phyloP scores from a whole-genome alignment of 495 filamentous ascomycete species.

The Neurospora tetraspora region DNA sequence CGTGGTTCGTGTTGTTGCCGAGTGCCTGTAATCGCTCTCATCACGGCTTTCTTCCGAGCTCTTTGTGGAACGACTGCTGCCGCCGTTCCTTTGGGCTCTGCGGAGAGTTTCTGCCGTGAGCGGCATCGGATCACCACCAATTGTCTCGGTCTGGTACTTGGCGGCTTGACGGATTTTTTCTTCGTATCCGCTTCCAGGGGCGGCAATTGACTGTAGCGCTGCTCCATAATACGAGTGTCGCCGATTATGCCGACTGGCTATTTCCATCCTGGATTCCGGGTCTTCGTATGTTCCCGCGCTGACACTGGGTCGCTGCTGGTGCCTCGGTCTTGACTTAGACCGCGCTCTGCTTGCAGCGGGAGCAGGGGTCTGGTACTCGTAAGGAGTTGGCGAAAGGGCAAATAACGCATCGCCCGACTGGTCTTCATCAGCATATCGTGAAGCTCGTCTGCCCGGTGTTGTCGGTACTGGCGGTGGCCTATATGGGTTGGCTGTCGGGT shows the following conservation, averaged over 20 bases:
- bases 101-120: conserved; percentile 42
- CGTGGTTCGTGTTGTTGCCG: conserved; percentile 45
- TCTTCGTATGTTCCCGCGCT: conserved; percentile 14
- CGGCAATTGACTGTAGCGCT: conserved; percentile 4
- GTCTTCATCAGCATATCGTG: conserved; percentile 27
- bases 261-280: conserved; percentile 18
- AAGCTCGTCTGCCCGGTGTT: conserved; percentile 20
- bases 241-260: conserved; percentile 15
- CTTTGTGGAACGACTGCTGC: conserved; percentile 42
- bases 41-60: conserved; percentile 41
- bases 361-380: conserved; percentile 11
- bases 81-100: conserved; percentile 31
- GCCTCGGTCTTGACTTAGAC: not conserved
- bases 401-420: conserved; percentile 21
- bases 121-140: conserved; percentile 29
- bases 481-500: conserved; percentile 22
- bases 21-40: conserved; percentile 47
- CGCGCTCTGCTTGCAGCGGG: conserved; percentile 4
- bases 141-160: conserved; percentile 41
- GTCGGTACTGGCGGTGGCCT: conserved; percentile 26
- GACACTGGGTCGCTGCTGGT: conserved; percentile 11
- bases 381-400: conserved; percentile 20
- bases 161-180: conserved; percentile 38
- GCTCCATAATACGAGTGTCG: conserved; percentile 24
- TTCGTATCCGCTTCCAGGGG: conserved; percentile 32